Base-by-base conservation (phyloP, 306 rosid species). In the Trichosanthes truncata region DNA sequence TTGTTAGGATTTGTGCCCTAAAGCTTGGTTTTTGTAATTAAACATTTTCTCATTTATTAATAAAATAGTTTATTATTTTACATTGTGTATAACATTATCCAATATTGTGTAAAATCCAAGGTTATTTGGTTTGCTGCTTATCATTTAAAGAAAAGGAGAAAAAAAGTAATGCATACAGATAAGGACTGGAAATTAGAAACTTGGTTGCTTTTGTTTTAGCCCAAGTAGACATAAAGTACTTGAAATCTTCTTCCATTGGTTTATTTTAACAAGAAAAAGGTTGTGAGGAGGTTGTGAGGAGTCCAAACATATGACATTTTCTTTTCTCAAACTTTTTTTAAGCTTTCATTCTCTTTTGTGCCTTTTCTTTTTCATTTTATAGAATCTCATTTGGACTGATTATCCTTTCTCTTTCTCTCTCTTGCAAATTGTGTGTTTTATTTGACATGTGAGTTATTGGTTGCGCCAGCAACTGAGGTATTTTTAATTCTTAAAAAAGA, bases 261-360 rank as follows among this genome's bases (percentile, higher is more conserved):
- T 82, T 74, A 68, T 88, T 87, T 84, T 26, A 61, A 61, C 41
- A 62, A 83, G 5, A 82, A 79, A 74, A 84, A 76, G 66, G 60
- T 57, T 60, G 79, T 53, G 36, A 84, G 36, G 78, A 84, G 87
- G 20, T n/a, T 40, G 31, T n/a, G 75, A n/a, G 75, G 80, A 79
- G 80, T 83, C 88, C 82, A 85, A 88, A 86, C 89, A 86, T 93
- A 17, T 89, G 89, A 82, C 74, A 81, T 85, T 38, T 66, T 74
- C 61, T 74, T 72, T 74, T 51, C 46, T 74, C 38, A 49, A 72
- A 49, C 61, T 49, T 78, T 84, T n/a, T 89, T 84, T 81, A 80
- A 80, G 89, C 89, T 89, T 82, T 81, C 83, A 51, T 59, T 36
- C 68, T 52, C 79, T 84, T 76, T 43, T 49, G 84, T 76, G 67